Percentiles rank a stretch among this genome's conserved stretches.
Evolutionary conservation across 2,329 filamentous ascomycete genomes (phyloP).

Genomic region (Fusarium pininemorale): DNA sequence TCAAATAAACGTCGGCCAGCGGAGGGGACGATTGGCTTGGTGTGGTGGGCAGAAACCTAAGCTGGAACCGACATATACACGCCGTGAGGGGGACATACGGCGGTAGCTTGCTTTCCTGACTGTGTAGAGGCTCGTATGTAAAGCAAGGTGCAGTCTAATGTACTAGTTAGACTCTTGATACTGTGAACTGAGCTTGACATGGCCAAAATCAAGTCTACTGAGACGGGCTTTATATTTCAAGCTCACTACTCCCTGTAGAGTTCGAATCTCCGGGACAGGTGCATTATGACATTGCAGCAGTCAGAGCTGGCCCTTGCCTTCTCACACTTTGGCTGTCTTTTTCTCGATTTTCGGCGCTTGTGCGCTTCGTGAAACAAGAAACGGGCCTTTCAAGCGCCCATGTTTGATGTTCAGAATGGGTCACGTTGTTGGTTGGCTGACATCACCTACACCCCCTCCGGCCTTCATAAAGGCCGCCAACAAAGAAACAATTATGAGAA

Average conservation of each 20-base stretch:
- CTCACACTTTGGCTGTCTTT: not conserved
- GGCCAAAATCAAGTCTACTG: not conserved
- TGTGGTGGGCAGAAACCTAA: not conserved
- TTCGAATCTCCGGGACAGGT: not conserved
- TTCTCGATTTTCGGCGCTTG: conserved; percentile 29
- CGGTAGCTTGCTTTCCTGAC: not conserved
- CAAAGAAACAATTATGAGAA: not conserved
- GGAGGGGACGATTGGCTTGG: not conserved
- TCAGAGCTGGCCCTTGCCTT: not conserved
- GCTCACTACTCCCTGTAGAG: not conserved
- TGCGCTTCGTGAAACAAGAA: conserved; percentile 40
- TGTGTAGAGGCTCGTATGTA: not conserved
- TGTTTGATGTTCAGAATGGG: conserved; percentile 33
- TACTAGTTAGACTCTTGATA: not conserved
- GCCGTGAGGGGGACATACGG: not conserved
- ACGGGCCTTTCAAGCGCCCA: conserved; percentile 19
- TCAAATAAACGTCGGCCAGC: conserved; percentile 9
- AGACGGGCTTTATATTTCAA: not conserved
- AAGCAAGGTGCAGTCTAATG: not conserved
- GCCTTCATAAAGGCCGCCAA: not conserved
- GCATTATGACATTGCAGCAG: not conserved
- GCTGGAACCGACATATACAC: not conserved
- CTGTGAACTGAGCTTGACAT: not conserved
- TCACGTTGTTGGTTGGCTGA: conserved; percentile 31
- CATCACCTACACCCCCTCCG: not conserved